phyloP scores from a whole-genome alignment of 305 asterid genomes.

The Fraxinus albicans region DNA sequence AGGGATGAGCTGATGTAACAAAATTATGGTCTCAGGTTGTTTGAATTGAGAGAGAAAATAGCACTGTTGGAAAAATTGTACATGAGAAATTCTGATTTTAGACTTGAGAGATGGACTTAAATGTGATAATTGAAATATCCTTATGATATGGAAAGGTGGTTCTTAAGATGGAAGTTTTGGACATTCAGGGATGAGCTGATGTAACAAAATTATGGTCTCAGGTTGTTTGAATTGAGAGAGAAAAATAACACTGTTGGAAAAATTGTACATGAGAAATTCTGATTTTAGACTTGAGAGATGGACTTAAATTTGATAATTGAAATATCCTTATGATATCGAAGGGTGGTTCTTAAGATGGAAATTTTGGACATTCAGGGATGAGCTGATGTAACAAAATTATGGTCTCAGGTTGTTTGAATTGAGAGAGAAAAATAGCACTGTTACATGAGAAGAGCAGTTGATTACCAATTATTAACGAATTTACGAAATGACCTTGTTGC shows the following conservation, averaged over 20 bases:
- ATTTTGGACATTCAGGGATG: background rate
- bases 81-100: background rate
- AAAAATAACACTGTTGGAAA: background rate
- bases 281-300: constrained; percentile 2
- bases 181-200: background rate
- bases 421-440: background rate
- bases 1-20: background rate
- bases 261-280: background rate
- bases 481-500: background rate
- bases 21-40: background rate
- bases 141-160: background rate
- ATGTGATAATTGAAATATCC: background rate
- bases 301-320: constrained; percentile 15
- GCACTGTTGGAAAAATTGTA: no score
- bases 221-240: background rate
- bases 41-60: background rate
- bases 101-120: constrained; percentile 15
- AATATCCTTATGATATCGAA: background rate
- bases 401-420: background rate
- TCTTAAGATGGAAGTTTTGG: background rate
- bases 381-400: background rate
- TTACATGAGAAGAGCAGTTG: background rate
- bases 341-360: background rate
- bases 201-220: background rate
- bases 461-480: background rate